Evolutionary conservation across 1,284 basidiomycete species (phyloP).

Genomic region (Xanthoconium separans): DNA sequence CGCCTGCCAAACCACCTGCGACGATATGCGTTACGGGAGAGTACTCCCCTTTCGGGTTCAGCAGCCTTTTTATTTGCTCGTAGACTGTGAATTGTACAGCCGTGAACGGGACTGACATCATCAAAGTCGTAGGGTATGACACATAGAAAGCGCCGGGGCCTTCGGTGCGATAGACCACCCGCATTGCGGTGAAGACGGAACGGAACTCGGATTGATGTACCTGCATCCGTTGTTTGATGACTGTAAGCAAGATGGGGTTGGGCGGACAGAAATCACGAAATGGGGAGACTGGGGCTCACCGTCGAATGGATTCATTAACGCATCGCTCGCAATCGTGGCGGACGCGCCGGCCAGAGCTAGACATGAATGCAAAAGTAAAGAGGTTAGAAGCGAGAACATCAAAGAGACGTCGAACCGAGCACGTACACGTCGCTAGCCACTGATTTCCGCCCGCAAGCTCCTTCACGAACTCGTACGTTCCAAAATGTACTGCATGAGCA

Average conservation of each 20-base stretch:
- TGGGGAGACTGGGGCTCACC: slow-evolving; percentile 52
- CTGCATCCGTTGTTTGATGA: slow-evolving; percentile 99
- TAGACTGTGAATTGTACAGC: slow-evolving; percentile 98
- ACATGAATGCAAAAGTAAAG: slow-evolving; percentile 10
- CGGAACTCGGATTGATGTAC: slow-evolving; percentile 89
- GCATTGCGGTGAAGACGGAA: slow-evolving; percentile 81
- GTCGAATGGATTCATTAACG: slow-evolving; percentile 99
- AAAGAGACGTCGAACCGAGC: neutral
- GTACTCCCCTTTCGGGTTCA: slow-evolving; percentile 88
- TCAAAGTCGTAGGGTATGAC: slow-evolving; percentile 97
- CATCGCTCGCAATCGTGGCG: slow-evolving; percentile 94
- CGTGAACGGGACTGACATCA: slow-evolving; percentile 97
- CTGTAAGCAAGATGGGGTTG: slow-evolving; percentile 43
- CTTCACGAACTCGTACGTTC: slow-evolving; percentile 93
- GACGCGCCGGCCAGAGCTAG: slow-evolving; percentile 89
- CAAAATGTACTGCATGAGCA: slow-evolving; percentile 98
- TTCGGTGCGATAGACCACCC: slow-evolving; percentile 81
- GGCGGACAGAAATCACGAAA: slow-evolving; percentile 5
- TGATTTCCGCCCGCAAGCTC: slow-evolving; percentile 92
- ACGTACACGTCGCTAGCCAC: slow-evolving; percentile 77
- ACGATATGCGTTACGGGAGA: slow-evolving; percentile 90
- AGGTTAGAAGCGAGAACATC: neutral
- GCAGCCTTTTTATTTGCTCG: slow-evolving; percentile 85
- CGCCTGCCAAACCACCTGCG: slow-evolving; percentile 91
- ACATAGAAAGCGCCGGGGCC: slow-evolving; percentile 95